These are phyloP conservation scores for Candida freyschussii DNA, from an alignment of 1,139 yeast genomes.

Conservation along the genomic window DNA sequence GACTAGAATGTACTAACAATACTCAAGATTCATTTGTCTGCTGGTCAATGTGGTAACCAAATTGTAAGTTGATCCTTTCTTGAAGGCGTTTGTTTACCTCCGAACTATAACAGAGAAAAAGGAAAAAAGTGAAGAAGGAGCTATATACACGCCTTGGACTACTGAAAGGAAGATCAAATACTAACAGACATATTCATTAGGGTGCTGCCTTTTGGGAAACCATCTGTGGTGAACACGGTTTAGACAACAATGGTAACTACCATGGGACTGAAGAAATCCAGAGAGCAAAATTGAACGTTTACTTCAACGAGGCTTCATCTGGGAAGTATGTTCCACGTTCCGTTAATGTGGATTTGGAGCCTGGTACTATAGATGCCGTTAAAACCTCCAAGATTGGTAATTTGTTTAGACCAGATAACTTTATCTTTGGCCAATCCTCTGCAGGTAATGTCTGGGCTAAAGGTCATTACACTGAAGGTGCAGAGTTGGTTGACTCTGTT, in stretches of 20 bases:
- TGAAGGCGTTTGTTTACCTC: not conserved
- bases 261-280: conserved; percentile 66
- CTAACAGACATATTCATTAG: conserved; percentile 37
- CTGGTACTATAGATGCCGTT: conserved; percentile 96
- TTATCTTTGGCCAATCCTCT: conserved; percentile 95
- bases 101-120: not conserved
- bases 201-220: conserved; percentile 99
- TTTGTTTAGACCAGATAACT: conserved; percentile 95
- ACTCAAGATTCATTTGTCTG: conserved; percentile 75
- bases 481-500: conserved; percentile 89
- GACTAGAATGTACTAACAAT: conserved; percentile 12
- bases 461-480: conserved; percentile 98
- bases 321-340: conserved; percentile 99
- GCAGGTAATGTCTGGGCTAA: conserved; percentile 99
- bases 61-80: conserved; percentile 51
- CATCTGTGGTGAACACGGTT: conserved; percentile 94
- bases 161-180: conserved; percentile 10
- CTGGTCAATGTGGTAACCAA: conserved; percentile 99
- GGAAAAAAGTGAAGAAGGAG: not conserved
- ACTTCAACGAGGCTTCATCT: conserved; percentile 91
- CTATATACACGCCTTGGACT: not conserved
- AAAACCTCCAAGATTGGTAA: conserved; percentile 89
- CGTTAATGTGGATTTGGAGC: conserved; percentile 95
- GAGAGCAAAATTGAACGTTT: conserved; percentile 91
- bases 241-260: conserved; percentile 77